These are phyloP conservation scores for Cupressus sempervirens DNA, from an alignment of 75 land plant species.

Conservation along the genomic window DNA sequence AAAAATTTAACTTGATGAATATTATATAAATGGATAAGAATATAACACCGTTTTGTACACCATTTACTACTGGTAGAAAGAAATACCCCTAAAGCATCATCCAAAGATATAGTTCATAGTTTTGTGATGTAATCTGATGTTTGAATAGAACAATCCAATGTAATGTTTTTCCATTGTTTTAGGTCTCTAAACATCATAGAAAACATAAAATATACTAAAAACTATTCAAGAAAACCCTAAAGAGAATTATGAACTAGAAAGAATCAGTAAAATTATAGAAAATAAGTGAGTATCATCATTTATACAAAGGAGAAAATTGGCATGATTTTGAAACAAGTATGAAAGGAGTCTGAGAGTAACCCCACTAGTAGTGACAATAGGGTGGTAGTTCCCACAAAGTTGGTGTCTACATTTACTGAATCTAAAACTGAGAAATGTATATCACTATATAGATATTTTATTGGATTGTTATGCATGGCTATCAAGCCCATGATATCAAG, in stretches of 20 bases:
- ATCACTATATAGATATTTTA: slow-evolving; percentile 13
- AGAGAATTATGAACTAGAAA: no score
- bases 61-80: slow-evolving; percentile 34
- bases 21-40: slow-evolving; percentile 33
- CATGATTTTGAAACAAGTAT: slow-evolving; percentile 19
- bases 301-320: not conserved
- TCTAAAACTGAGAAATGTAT: slow-evolving; percentile 16
- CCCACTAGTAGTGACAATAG: slow-evolving; percentile 13
- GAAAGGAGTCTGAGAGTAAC: slow-evolving; percentile 19
- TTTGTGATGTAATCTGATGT: not conserved
- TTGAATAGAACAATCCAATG: not conserved
- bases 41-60: slow-evolving; percentile 17
- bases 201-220: no score
- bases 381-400: slow-evolving; percentile 14
- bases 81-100: no score
- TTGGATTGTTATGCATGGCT: slow-evolving; percentile 12
- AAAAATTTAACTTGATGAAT: slow-evolving; percentile 35
- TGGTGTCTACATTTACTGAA: slow-evolving; percentile 17
- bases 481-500: slow-evolving; percentile 11
- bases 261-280: not conserved
- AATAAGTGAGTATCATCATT: not conserved
- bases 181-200: not conserved
- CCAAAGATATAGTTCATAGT: not conserved
- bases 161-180: not conserved
- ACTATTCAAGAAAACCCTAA: no score